A percentile compares a stretch with the other conserved stretches of the same genome.
Conservation (phyloP, 2,329 filamentous ascomycete genomes). For the Ophiostoma angusticollis region DNA sequence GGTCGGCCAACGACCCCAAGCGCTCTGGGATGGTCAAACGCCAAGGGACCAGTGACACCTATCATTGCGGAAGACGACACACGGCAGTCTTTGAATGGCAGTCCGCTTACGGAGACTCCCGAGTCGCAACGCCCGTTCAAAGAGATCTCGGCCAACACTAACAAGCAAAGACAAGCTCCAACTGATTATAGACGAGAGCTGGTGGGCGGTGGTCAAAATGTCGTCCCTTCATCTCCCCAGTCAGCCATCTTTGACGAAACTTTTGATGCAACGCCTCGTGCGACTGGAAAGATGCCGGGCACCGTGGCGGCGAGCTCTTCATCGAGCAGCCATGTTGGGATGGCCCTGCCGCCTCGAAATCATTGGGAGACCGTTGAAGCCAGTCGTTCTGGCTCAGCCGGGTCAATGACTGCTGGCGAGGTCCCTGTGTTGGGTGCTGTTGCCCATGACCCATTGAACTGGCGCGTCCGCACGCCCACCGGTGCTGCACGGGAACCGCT, state of each 20-base stretch:
- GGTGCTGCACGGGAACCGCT: neutral
- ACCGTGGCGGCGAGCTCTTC: constrained; percentile 40
- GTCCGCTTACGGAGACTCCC: constrained; percentile 32
- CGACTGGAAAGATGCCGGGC: neutral
- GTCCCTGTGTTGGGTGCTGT: neutral
- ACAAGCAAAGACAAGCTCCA: constrained; percentile 13
- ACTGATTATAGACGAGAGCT: neutral
- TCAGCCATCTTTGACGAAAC: neutral
- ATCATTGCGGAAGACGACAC: constrained; percentile 55
- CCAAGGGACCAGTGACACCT: constrained; percentile 25
- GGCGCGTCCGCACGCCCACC: constrained; percentile 9
- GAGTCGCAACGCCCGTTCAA: constrained; percentile 46
- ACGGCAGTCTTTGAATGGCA: constrained; percentile 35
- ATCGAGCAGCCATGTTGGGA: constrained; percentile 43
- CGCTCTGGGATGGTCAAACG: constrained; percentile 32
- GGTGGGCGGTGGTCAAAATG: constrained; percentile 1
- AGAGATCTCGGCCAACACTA: constrained; percentile 49
- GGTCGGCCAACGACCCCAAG: constrained; percentile 26
- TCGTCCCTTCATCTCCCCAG: neutral
- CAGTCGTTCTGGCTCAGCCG: constrained; percentile 46
- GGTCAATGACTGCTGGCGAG: constrained; percentile 20
- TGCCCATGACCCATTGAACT: neutral
- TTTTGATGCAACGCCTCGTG: constrained; percentile 1
- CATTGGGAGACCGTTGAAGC: constrained; percentile 78
- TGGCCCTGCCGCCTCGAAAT: constrained; percentile 67